Base-by-base conservation (phyloP, 331 rosid genomes). In the Arachis monticola region DNA sequence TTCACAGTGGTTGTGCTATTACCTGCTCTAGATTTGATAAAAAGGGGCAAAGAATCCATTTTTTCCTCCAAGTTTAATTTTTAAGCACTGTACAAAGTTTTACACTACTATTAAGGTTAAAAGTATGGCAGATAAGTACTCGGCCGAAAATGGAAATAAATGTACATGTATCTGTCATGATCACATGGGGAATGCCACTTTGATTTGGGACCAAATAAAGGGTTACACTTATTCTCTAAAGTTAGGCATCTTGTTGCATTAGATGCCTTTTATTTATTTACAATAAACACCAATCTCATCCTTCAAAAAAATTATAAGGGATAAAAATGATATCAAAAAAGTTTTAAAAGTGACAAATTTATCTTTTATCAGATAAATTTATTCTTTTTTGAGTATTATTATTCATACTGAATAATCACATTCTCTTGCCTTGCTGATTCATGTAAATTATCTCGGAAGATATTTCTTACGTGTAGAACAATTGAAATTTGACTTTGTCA, bases 21-120 rank as follows among this genome's bases (percentile, higher is more conserved):
- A 91, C 91, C 97, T 91, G 88, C 92, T 84, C 51, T 42, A 14
- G 75, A 82, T 87, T 10, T 5, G 70, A 74, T 78, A 72, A 69
- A 72, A 71, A 64, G 4, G 40, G 40, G 40, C 4, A 35, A 5
- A 35, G 40, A 35, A 35, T 35, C 40, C 4, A 35, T 35, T 35
- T 35, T 35, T 35, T 35, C 40, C 40, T 35, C 40, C 40, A 22
- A 22, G 27, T 22, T 22, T 22, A 22, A 22, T 22, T 22, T 22
- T 22, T 22, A 22, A 22, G 27, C 27, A 22, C 27, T 22, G 27
- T 0, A 22, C 27, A 22, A 22, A 22, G 27, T 22, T 22, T 22
- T 22, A 22, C 27, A 22, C 27, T 22, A 22, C 27, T 22, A 22
- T 22, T 22, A 22, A 22, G 27, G 27, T 22, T 22, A 22, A 22